Base-by-base conservation (phyloP, 1,139 yeast genomes). In the Taphrina confusa region DNA sequence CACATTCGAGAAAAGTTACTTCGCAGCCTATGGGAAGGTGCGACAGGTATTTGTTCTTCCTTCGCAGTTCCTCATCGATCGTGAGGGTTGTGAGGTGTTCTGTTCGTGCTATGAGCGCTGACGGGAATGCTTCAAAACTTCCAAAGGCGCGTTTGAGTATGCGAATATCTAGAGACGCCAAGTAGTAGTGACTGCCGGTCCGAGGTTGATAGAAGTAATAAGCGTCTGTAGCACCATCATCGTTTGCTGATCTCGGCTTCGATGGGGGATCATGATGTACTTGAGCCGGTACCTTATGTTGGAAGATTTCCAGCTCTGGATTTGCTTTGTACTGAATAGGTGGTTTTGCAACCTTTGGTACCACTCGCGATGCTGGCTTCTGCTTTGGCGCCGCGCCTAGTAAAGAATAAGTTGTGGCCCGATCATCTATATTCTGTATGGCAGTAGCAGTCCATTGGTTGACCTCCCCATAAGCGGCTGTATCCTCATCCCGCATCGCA, bases 11-110 rank as follows among this genome's bases (percentile, higher is more conserved):
- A 65, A 89, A 84, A 12, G 92, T 95, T 49, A 92, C 73, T 46
- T 87, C 86, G 0, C 96, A 84, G 1, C 97, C 97, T 31, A 82
- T 70, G 0, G 99, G 97, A 36, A 90, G 73, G 72, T 91, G 95
- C 0, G 87, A 79, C 61, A 92, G 74, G 69, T 87, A 90, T 70
- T 89, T 91, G 70, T 80, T 80, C 66, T 83, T 82, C 61, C 82
- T 80, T 5, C 84, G 73, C 12, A 87, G 71, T 63, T 73, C 82
- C 73, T 67, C 81, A 60, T 75, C 82, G 59, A 82, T 78, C 25
- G 78, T 75, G 28, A 85, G 91, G 68, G 80, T 81, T 52, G 78
- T 80, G 50, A 91, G 80, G 69, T 84, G 85, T 66, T 88, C 95
- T 14, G 92, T 80, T 44, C 78, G 79, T 8, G 82, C 81, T 3